Evolutionary conservation across 805 yeast genomes (phyloP).

Genomic region (Kodamaea jinghongensis): DNA sequence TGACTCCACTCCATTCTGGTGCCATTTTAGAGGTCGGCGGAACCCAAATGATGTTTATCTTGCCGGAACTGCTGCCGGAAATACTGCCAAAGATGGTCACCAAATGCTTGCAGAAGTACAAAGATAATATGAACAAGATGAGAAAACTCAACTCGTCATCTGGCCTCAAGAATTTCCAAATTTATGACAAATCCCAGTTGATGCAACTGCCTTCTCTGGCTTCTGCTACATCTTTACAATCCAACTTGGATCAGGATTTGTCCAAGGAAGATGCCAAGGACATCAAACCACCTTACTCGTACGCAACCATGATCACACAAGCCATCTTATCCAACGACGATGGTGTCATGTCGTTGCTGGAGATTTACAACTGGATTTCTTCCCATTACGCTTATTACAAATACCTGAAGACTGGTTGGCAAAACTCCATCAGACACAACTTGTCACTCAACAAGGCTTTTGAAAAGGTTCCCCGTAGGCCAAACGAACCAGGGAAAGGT

Average conservation of each 20-base stretch:
- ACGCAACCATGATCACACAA: slow-evolving; percentile 98
- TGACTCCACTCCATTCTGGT: slow-evolving; percentile 74
- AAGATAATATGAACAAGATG: slow-evolving; percentile 20
- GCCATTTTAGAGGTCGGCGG: slow-evolving; percentile 93
- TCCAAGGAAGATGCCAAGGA: slow-evolving; percentile 90
- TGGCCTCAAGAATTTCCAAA: slow-evolving; percentile 45
- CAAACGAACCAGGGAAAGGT: slow-evolving; percentile 97
- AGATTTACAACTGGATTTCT: slow-evolving; percentile 89
- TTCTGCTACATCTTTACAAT: slow-evolving; percentile 43
- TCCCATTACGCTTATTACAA: slow-evolving; percentile 88
- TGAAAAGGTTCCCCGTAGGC: slow-evolving; percentile 93
- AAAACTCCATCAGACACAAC: slow-evolving; percentile 94
- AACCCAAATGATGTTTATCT: slow-evolving; percentile 97
- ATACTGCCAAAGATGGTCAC: slow-evolving; percentile 51
- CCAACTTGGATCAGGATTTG: slow-evolving; percentile 57
- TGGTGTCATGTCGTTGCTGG: slow-evolving; percentile 84
- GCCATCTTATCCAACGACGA: slow-evolving; percentile 87
- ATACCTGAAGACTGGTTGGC: slow-evolving; percentile 95
- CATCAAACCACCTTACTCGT: slow-evolving; percentile 93
- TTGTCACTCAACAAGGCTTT: slow-evolving; percentile 93
- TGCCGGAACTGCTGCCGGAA: slow-evolving; percentile 83
- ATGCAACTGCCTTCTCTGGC: slow-evolving; percentile 37
- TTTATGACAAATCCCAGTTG: slow-evolving; percentile 46
- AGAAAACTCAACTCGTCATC: slow-evolving; percentile 14
- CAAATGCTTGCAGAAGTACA: slow-evolving; percentile 34